A percentile compares a stretch with the other conserved stretches of the same genome.
These are phyloP conservation scores for Xylariaceae sp. DNA, from an alignment of 2,329 filamentous ascomycete genomes.

Conservation along the genomic window DNA sequence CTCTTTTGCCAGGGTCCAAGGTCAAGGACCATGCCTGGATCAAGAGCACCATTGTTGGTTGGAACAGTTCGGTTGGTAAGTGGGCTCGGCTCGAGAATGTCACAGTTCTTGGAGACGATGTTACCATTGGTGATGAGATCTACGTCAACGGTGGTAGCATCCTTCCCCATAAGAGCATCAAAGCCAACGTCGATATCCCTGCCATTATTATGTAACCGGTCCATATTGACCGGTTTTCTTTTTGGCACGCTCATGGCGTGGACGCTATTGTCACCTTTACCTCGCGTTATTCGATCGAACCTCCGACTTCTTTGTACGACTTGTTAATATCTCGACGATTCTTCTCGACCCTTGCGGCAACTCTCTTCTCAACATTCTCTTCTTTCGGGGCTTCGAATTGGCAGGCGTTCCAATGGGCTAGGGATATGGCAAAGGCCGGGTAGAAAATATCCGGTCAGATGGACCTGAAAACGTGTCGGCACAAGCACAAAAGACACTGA, in stretches of 20 bases:
- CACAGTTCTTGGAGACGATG: conserved; percentile 94
- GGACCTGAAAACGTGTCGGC: conserved; percentile 4
- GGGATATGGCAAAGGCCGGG: conserved; percentile 15
- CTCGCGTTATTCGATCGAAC: conserved; percentile 23
- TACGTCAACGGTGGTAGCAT: conserved; percentile 97
- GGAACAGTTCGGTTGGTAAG: conserved; percentile 92
- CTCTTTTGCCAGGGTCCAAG: conserved; percentile 82
- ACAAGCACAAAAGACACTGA: conserved; percentile 4
- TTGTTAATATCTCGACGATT: conserved; percentile 28
- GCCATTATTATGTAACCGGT: conserved; percentile 60
- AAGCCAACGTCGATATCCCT: conserved; percentile 85
- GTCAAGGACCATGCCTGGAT: conserved; percentile 99
- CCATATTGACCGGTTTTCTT: background rate
- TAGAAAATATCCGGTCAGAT: conserved; percentile 6
- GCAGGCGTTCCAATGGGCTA: conserved; percentile 20
- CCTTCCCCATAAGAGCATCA: conserved; percentile 97
- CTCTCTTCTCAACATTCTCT: conserved; percentile 29
- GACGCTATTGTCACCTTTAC: conserved; percentile 6
- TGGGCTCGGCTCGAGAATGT: conserved; percentile 98
- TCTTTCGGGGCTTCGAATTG: conserved; percentile 14
- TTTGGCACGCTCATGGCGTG: background rate
- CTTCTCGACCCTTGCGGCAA: conserved; percentile 19
- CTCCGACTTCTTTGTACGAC: conserved; percentile 19
- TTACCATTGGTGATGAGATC: conserved; percentile 95
- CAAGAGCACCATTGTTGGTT: conserved; percentile 97